phyloP scores from a whole-genome alignment of 208 protist species.

The Naegleria lovaniensis region DNA sequence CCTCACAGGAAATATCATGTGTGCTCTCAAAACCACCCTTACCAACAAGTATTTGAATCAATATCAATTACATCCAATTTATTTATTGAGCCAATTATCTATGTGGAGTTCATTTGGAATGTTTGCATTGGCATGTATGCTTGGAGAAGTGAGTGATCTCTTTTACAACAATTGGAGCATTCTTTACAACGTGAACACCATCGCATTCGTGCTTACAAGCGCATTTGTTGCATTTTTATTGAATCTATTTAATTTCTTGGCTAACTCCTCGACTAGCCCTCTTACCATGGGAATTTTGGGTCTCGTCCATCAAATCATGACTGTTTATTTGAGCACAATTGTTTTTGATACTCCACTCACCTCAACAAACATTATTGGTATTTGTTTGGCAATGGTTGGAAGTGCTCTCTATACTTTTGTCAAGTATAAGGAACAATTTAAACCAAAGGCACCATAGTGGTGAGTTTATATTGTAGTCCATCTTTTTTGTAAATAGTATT shows the following conservation, averaged over 20 bases:
- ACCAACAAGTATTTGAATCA: conserved; percentile 23
- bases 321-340: neutral
- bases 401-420: neutral
- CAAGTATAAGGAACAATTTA: neutral
- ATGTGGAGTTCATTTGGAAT: neutral
- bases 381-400: neutral
- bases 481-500: too few relatives aligned
- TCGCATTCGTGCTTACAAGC: neutral
- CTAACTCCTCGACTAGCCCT: neutral
- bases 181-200: neutral
- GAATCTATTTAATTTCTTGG: neutral
- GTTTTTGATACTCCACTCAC: neutral
- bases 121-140: neutral
- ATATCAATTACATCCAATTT: conserved; percentile 10
- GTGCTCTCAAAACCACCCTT: neutral
- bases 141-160: neutral
- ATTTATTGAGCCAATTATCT: neutral
- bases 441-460: neutral
- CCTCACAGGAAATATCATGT: neutral
- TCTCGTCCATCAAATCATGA: neutral
- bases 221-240: neutral
- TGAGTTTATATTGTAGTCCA: too few relatives aligned
- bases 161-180: neutral
- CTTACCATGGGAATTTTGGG: neutral
- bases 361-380: neutral